A percentile compares a stretch with the other conserved stretches of the same genome.
Conservation (phyloP, 2,329 filamentous ascomycete genomes). For the Claviceps maximensis region DNA sequence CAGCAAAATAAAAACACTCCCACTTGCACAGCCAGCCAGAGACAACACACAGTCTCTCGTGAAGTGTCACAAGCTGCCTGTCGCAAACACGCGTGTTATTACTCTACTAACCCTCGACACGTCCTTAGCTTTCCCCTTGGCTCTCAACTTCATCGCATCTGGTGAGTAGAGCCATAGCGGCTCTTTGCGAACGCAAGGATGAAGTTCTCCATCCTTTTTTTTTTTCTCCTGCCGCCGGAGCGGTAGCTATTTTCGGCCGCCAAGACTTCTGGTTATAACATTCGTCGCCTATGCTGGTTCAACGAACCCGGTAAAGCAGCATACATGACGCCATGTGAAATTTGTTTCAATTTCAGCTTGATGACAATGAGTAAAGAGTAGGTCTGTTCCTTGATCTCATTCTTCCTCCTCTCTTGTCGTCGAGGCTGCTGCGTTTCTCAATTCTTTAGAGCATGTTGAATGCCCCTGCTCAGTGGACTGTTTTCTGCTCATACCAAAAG, state of each 20-base stretch:
- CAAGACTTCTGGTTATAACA: not conserved
- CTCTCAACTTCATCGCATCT: constrained; percentile 82
- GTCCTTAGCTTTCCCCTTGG: constrained; percentile 56
- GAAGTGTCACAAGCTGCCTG: not conserved
- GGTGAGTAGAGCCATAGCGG: constrained; percentile 53
- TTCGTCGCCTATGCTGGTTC: not conserved
- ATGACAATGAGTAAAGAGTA: constrained; percentile 16
- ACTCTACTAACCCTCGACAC: constrained; percentile 5
- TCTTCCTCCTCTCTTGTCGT: constrained; percentile 15
- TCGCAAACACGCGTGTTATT: not conserved
- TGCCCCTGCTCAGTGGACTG: not conserved
- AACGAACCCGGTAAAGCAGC: not conserved
- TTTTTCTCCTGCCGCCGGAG: not conserved
- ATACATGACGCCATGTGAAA: not conserved
- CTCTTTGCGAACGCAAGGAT: constrained; percentile 1
- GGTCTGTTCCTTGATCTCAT: constrained; percentile 29
- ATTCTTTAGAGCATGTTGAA: not conserved
- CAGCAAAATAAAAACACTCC: constrained; percentile 23
- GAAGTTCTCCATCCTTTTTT: not conserved
- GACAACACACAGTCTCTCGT: not conserved
- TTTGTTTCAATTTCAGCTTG: not conserved
- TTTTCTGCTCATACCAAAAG: not conserved
- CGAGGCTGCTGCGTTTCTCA: not conserved
- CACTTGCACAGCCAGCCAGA: not conserved
- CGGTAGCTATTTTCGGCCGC: not conserved